phyloP scores from a whole-genome alignment of 768 basidiomycete genomes.

The Mycena olivaceomarginata region DNA sequence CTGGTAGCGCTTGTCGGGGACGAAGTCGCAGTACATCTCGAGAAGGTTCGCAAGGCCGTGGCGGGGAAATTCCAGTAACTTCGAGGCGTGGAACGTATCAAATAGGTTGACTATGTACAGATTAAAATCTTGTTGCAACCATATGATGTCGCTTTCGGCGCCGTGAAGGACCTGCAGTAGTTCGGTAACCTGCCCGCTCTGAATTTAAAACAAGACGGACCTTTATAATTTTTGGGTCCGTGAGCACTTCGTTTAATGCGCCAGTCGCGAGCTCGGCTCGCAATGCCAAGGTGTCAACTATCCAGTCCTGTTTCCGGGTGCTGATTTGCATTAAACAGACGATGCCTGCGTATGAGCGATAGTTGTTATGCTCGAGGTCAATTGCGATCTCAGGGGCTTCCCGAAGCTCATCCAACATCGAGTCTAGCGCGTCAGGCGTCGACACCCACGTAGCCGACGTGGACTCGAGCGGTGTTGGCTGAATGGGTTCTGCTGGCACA shows the following conservation, averaged over 20 bases:
- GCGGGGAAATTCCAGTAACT: conserved; percentile 87
- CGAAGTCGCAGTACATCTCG: conserved; percentile 92
- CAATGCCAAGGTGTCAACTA: conserved; percentile 88
- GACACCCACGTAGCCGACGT: conserved; percentile 85
- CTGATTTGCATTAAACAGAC: conserved; percentile 96
- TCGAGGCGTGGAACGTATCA: conserved; percentile 97
- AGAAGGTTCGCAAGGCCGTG: conserved; percentile 91
- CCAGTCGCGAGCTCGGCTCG: conserved; percentile 78
- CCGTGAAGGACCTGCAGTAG: conserved; percentile 91
- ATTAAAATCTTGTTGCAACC: conserved; percentile 98
- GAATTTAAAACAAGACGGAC: conserved; percentile 59
- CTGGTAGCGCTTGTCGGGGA: conserved; percentile 96
- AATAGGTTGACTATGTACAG: conserved; percentile 97
- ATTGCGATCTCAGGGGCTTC: conserved; percentile 88
- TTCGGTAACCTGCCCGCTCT: not conserved
- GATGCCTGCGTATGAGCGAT: conserved; percentile 90
- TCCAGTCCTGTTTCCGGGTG: conserved; percentile 88
- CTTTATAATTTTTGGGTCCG: conserved; percentile 91
- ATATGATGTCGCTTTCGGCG: conserved; percentile 94
- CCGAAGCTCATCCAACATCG: conserved; percentile 82
- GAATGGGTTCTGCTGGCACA: conserved; percentile 66
- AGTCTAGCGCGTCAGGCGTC: conserved; percentile 70
- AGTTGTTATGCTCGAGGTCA: conserved; percentile 96
- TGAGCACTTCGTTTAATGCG: conserved; percentile 88
- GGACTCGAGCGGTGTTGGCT: conserved; percentile 76